Base-by-base conservation (phyloP, 2,329 filamentous ascomycete genomes). In the Amesomyces nigricolor region DNA sequence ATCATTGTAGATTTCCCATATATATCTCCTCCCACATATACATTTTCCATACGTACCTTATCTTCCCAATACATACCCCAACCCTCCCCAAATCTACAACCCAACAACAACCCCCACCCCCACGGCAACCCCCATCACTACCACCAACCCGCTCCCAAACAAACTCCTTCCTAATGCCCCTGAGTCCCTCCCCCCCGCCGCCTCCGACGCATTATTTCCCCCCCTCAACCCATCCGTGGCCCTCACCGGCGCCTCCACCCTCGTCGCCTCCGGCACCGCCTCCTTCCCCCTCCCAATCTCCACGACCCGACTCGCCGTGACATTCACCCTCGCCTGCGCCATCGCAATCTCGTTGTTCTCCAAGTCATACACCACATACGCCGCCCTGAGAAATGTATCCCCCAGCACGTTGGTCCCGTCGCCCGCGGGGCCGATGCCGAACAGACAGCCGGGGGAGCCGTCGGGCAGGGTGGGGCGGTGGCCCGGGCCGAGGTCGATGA, bases 301-400 rank as follows among this genome's bases (percentile, higher is more conserved):
- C 37, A 75, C 61, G 14, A 87, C 69, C 47, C 75, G 75, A 5
- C 73, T 74, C 14, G 64, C 57, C 0, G 78, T 78, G 4, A 77
- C 72, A 65, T 87, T 81, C 68, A 83, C 85, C 49, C 76, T 79
- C 16, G 85, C 85, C 67, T 86, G 82, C 1, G 86, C 87, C 32
- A 90, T 71, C 1, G 83, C 85, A 61, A 90, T 83, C 70, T 87
- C 76, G 66, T 89, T 83, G 68, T 87, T 88, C 29, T 76, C 80
- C 19, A 89, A 74, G 66, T 90, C 86, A 66, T 88, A 90, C 10
- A 91, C 87, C 13, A 89, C 79, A 62, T 91, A 91, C 0, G 87
- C 87, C 37, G 83, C 86, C 47, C 87, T 77, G 53, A 91, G 73
- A 68, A 91, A 91, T 0, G 87, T 88, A 66, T 90, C 87, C 14